Evolutionary conservation across 805 yeast genomes (phyloP).

Genomic region (Candida ascalaphidarum): DNA sequence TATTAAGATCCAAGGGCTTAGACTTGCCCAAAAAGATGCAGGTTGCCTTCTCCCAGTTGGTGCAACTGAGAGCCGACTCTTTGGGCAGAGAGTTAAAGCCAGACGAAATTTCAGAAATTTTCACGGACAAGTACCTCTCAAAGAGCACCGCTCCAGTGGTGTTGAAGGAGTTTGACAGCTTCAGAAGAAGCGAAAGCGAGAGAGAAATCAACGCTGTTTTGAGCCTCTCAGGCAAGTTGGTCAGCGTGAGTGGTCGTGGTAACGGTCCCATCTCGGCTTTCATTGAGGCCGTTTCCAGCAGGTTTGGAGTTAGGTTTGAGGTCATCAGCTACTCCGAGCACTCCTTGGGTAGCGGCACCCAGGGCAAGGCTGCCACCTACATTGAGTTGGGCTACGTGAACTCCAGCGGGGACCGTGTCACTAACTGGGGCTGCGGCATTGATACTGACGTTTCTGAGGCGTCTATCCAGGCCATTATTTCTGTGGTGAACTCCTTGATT

Average conservation of each 20-base stretch:
- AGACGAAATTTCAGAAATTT: slow-evolving; percentile 52
- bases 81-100: slow-evolving; percentile 64
- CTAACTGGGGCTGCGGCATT: slow-evolving; percentile 37
- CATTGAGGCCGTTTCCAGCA: slow-evolving; percentile 51
- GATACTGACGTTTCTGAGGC: slow-evolving; percentile 36
- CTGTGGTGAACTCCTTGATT: slow-evolving; percentile 15
- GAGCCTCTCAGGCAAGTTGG: slow-evolving; percentile 9
- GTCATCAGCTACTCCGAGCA: slow-evolving; percentile 66
- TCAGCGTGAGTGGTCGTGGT: slow-evolving; percentile 49
- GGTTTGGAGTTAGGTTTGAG: slow-evolving; percentile 46
- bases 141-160: slow-evolving; percentile 7
- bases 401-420: slow-evolving; percentile 3
- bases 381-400: slow-evolving; percentile 40
- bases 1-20: slow-evolving; percentile 59
- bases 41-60: slow-evolving; percentile 56
- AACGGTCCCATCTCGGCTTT: slow-evolving; percentile 76
- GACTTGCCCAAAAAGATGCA: slow-evolving; percentile 70
- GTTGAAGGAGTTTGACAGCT: slow-evolving; percentile 16
- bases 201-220: slow-evolving; percentile 15
- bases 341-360: slow-evolving; percentile 63
- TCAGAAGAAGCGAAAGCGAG: slow-evolving; percentile 9
- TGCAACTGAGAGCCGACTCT: slow-evolving; percentile 56
- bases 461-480: slow-evolving; percentile 21
- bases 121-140: slow-evolving; percentile 46
- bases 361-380: slow-evolving; percentile 68